These are phyloP conservation scores for Claviceps purpurea DNA, from an alignment of 2,329 filamentous ascomycete genomes.

Conservation along the genomic window DNA sequence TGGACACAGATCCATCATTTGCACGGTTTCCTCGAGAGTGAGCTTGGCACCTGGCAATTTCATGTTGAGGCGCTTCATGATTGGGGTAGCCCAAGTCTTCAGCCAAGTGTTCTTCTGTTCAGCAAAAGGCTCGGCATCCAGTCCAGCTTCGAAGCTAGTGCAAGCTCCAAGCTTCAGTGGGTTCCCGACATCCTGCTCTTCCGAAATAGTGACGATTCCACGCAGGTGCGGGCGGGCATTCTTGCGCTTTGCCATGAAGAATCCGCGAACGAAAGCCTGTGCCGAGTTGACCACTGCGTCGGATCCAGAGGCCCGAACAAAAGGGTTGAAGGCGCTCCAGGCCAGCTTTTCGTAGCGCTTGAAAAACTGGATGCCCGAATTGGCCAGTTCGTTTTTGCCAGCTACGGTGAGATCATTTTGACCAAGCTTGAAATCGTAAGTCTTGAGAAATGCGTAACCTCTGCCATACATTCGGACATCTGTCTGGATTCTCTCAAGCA, in stretches of 20 bases:
- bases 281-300: conserved; percentile 63
- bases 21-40: conserved; percentile 46
- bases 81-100: conserved; percentile 49
- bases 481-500: conserved; percentile 53
- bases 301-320: conserved; percentile 58
- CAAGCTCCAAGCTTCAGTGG: conserved; percentile 67
- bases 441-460: conserved; percentile 54
- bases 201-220: conserved; percentile 54
- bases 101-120: conserved; percentile 45
- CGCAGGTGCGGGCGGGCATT: conserved; percentile 32
- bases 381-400: conserved; percentile 54
- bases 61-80: conserved; percentile 55
- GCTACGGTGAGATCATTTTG: conserved; percentile 55
- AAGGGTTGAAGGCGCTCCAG: conserved; percentile 38
- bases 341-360: conserved; percentile 55
- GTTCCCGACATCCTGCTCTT: conserved; percentile 58
- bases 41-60: conserved; percentile 57
- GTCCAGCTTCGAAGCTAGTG: conserved; percentile 51
- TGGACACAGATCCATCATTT: conserved; percentile 79
- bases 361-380: conserved; percentile 67
- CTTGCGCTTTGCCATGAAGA: conserved; percentile 35
- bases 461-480: conserved; percentile 41
- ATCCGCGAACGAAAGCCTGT: conserved; percentile 61
- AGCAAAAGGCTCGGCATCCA: conserved; percentile 31
- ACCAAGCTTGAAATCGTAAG: conserved; percentile 59